These are phyloP conservation scores for Neoarthrinium moseri DNA, from an alignment of 2,329 filamentous ascomycete species.

Conservation along the genomic window DNA sequence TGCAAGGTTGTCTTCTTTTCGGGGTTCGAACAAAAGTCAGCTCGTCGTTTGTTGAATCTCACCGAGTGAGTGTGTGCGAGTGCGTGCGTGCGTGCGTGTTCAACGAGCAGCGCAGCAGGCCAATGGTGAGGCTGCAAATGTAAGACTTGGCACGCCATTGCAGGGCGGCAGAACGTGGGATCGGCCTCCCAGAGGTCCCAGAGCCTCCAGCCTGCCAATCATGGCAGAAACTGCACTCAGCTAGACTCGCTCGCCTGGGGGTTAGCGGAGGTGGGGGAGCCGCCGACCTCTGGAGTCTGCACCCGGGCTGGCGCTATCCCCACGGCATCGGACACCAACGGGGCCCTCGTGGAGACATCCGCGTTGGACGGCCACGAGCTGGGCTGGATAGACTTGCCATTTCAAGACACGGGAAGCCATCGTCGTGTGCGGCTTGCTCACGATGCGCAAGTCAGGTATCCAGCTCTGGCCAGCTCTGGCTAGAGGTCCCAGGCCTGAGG, in stretches of 20 bases:
- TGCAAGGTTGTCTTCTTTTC: slow-evolving; percentile 1
- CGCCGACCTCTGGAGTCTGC: too few species aligned
- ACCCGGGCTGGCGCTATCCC: slow-evolving; percentile 1
- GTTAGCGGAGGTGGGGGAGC: slow-evolving; percentile 5
- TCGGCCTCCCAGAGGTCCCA: too few species aligned
- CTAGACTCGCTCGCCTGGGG: neutral
- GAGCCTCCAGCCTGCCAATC: too few species aligned
- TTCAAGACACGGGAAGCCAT: slow-evolving; percentile 1
- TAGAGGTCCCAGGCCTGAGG: too few species aligned
- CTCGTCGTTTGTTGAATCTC: neutral
- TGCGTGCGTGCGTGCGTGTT: too few species aligned
- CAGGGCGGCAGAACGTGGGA: too few species aligned
- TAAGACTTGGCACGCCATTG: neutral
- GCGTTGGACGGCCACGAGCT: neutral
- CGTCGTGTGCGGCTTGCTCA: too few species aligned
- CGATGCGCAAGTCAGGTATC: too few species aligned
- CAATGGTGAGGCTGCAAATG: neutral
- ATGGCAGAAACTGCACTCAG: too few species aligned
- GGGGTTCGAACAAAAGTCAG: slow-evolving; percentile 1
- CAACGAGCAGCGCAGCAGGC: neutral
- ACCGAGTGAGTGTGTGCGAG: too few species aligned
- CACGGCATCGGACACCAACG: slow-evolving; percentile 7
- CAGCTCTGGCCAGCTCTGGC: too few species aligned
- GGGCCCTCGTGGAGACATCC: slow-evolving; percentile 6
- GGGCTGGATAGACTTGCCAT: slow-evolving; percentile 6